Percentiles rank a stretch among this genome's conserved stretches.
Evolutionary conservation across 139 green algal species (phyloP).

Genomic region (Yamagishiella unicocca): DNA sequence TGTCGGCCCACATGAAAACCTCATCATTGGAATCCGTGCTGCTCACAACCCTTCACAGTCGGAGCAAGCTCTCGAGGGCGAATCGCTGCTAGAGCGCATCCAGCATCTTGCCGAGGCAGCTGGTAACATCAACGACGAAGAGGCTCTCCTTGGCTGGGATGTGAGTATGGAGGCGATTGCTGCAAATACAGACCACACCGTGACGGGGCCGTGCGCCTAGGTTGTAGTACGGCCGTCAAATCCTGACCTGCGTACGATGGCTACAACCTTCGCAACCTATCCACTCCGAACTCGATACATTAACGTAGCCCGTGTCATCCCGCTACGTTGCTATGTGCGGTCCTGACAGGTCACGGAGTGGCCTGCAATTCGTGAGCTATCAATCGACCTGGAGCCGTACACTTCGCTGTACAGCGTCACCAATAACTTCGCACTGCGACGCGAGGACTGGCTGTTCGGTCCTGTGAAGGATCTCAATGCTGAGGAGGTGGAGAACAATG

Average conservation of each 20-base stretch:
- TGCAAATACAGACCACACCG: no score
- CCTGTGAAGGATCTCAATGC: slow-evolving; percentile 62
- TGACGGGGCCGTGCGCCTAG: no score
- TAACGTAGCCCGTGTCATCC: no score
- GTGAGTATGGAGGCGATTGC: no score
- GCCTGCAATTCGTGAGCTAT: slow-evolving; percentile 47
- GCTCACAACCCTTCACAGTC: slow-evolving; percentile 22
- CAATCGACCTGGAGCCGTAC: slow-evolving; percentile 62
- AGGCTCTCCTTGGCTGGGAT: slow-evolving; percentile 64
- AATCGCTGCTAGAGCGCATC: slow-evolving; percentile 51
- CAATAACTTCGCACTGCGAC: slow-evolving; percentile 45
- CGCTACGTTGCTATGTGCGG: no score
- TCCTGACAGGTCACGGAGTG: slow-evolving; percentile 42
- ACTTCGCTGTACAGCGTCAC: slow-evolving; percentile 50
- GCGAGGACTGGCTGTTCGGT: slow-evolving; percentile 68
- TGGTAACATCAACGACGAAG: slow-evolving; percentile 60
- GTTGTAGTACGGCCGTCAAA: no score
- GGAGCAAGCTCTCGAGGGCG: slow-evolving; percentile 55
- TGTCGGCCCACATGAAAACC: no score
- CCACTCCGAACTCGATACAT: no score
- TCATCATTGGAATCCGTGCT: no score
- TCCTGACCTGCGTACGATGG: no score
- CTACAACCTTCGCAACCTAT: no score
- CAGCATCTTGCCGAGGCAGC: slow-evolving; percentile 52
- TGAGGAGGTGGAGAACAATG: slow-evolving; percentile 61